These are phyloP conservation scores for Boehmeria nivea DNA, from an alignment of 306 rosid species.

Conservation along the genomic window DNA sequence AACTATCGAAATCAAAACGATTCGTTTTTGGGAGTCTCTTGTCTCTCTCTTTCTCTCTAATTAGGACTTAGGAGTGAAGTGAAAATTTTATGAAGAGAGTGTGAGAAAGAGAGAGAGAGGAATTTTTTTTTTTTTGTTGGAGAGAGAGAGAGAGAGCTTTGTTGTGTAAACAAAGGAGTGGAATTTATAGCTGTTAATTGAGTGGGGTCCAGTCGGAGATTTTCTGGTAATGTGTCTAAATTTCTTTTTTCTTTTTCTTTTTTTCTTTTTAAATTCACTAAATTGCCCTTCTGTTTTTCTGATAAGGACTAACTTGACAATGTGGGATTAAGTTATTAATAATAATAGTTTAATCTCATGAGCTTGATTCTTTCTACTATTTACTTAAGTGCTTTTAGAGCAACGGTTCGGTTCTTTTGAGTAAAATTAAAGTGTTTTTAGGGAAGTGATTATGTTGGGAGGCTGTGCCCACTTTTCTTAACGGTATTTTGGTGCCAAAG, in stretches of 20 bases:
- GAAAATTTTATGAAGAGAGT: slow-evolving; percentile 5
- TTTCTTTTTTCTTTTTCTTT: slow-evolving; percentile 2
- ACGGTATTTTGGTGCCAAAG: slow-evolving; percentile 18
- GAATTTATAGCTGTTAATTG: slow-evolving; percentile 37
- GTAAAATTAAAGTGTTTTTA: slow-evolving; percentile 18
- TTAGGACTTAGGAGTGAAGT: slow-evolving; percentile 3
- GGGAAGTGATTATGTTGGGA: slow-evolving; percentile 20
- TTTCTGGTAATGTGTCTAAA: slow-evolving; percentile 9
- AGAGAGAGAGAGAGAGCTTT: slow-evolving; percentile 9
- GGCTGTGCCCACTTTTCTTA: slow-evolving; percentile 12
- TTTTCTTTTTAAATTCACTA: neutral
- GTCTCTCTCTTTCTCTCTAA: neutral
- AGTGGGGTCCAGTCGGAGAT: slow-evolving; percentile 34
- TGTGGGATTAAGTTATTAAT: too few species aligned
- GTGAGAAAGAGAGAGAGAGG: slow-evolving; percentile 7
- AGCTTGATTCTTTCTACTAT: neutral
- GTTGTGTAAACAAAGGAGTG: slow-evolving; percentile 1
- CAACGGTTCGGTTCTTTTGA: slow-evolving; percentile 37
- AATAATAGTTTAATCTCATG: too few species aligned
- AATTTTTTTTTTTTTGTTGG: too few species aligned
- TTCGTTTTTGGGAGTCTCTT: too few species aligned
- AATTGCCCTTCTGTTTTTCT: slow-evolving; percentile 10
- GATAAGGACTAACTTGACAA: slow-evolving; percentile 7
- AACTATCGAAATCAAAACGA: neutral
- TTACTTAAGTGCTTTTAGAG: too few species aligned